Conservation (phyloP, 2,329 filamentous ascomycete species). For the Colletotrichum lini region DNA sequence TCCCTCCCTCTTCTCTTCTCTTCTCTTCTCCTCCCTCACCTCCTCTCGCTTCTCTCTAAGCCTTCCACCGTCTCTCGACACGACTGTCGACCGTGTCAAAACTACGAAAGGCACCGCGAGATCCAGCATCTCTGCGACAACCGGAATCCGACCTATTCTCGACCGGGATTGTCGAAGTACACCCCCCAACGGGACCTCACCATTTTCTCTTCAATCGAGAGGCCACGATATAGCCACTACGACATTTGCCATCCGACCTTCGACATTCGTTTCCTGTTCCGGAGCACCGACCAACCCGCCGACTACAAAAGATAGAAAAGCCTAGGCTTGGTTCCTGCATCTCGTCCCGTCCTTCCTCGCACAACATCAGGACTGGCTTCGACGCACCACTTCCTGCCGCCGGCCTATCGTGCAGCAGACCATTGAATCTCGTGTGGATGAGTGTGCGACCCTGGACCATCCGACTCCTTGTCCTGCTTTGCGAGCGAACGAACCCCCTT, state of each 20-base stretch:
- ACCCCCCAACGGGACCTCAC: conserved; percentile 21
- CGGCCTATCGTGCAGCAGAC: conserved; percentile 48
- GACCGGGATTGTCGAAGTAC: conserved; percentile 33
- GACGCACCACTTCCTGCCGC: conserved; percentile 45
- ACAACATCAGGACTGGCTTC: conserved; percentile 27
- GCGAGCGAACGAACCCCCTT: not conserved
- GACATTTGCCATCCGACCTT: not conserved
- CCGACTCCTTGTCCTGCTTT: not conserved
- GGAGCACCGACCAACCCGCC: not conserved
- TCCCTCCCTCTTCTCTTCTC: not conserved
- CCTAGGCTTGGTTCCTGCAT: conserved; percentile 24
- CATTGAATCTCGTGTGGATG: conserved; percentile 44
- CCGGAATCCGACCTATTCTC: conserved; percentile 11
- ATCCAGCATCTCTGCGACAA: conserved; percentile 14
- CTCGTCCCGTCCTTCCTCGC: too few species aligned
- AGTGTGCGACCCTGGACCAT: conserved; percentile 15
- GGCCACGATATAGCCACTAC: conserved; percentile 12
- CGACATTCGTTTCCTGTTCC: not conserved
- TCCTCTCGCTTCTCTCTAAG: too few species aligned
- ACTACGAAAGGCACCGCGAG: conserved; percentile 14
- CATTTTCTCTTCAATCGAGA: conserved; percentile 27
- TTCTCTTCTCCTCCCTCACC: too few species aligned
- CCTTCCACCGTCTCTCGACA: conserved; percentile 1
- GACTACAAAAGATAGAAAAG: not conserved
- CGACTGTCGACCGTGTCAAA: not conserved